Percentiles rank a stretch among this genome's conserved stretches.
Conservation (phyloP, 164 flowering plant genomes). For the Akebia trifoliata region DNA sequence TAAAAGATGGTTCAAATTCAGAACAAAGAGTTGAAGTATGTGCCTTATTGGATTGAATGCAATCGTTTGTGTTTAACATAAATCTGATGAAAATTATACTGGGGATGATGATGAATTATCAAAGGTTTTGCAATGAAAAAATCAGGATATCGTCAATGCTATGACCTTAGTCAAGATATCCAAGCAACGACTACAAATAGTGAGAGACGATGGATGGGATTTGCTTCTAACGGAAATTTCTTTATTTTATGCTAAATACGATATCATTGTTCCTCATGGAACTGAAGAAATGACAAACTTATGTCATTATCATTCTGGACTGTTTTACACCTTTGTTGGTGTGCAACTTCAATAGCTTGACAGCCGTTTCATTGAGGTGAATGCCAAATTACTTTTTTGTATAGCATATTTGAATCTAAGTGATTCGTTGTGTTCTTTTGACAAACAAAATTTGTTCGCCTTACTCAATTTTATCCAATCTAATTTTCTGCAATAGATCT, state of each 20-base stretch:
- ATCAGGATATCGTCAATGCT: slow-evolving; percentile 1
- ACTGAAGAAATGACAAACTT: neutral
- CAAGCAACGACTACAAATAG: neutral
- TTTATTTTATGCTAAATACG: neutral
- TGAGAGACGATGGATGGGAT: neutral
- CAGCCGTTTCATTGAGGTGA: neutral
- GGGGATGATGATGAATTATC: neutral
- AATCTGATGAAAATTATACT: neutral
- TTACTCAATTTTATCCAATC: neutral
- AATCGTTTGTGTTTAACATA: neutral
- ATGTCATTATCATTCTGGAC: neutral
- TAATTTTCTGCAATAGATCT: neutral
- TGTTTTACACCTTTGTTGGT: neutral
- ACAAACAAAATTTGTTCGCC: slow-evolving; percentile 1
- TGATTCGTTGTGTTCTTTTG: neutral
- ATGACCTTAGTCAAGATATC: neutral
- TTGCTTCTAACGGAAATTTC: no score
- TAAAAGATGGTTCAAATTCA: neutral
- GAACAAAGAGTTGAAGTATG: neutral
- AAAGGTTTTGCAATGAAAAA: neutral
- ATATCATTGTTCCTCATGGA: neutral
- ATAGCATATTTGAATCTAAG: slow-evolving; percentile 1
- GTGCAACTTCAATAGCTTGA: neutral
- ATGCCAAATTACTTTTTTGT: neutral
- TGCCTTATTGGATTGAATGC: neutral